A percentile compares a stretch with the other conserved stretches of the same genome.
phyloP scores from a whole-genome alignment of 176 grass and related monocot genomes.

The Tuctoria greenei region DNA sequence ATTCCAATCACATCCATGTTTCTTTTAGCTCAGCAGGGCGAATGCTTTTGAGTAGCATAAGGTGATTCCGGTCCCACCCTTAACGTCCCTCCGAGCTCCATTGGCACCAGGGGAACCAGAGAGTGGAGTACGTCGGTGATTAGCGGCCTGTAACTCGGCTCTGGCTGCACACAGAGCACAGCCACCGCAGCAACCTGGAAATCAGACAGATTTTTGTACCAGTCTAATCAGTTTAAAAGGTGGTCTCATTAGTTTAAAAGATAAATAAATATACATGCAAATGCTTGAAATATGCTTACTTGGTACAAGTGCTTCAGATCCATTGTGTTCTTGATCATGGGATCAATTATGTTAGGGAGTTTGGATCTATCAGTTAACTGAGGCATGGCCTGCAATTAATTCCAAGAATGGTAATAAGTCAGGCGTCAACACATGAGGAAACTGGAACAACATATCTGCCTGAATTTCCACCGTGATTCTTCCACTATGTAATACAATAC shows the following conservation, averaged over 20 bases:
- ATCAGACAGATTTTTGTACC: not conserved
- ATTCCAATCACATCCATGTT: not conserved
- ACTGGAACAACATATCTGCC: constrained; percentile 10
- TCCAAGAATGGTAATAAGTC: constrained; percentile 22
- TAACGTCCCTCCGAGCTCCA: constrained; percentile 83
- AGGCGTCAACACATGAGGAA: constrained; percentile 22
- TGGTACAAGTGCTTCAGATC: constrained; percentile 96
- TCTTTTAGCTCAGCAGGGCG: constrained; percentile 33
- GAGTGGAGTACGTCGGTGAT: constrained; percentile 97
- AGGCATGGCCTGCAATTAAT: constrained; percentile 84
- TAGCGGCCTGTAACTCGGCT: constrained; percentile 90
- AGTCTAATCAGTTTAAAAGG: not conserved
- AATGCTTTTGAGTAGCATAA: constrained; percentile 14
- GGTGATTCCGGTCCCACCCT: constrained; percentile 43
- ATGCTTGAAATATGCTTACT: constrained; percentile 43
- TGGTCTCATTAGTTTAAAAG: constrained; percentile 18
- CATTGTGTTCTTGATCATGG: constrained; percentile 87
- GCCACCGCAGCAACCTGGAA: constrained; percentile 87
- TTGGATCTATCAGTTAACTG: constrained; percentile 96
- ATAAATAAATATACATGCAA: not conserved
- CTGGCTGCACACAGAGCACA: constrained; percentile 88
- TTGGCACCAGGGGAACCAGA: constrained; percentile 78
- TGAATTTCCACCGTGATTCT: not conserved
- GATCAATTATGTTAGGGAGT: constrained; percentile 87
- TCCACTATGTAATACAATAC: not conserved